phyloP scores from a whole-genome alignment of 352 stramenopile genomes.

The Lagenidium giganteum region DNA sequence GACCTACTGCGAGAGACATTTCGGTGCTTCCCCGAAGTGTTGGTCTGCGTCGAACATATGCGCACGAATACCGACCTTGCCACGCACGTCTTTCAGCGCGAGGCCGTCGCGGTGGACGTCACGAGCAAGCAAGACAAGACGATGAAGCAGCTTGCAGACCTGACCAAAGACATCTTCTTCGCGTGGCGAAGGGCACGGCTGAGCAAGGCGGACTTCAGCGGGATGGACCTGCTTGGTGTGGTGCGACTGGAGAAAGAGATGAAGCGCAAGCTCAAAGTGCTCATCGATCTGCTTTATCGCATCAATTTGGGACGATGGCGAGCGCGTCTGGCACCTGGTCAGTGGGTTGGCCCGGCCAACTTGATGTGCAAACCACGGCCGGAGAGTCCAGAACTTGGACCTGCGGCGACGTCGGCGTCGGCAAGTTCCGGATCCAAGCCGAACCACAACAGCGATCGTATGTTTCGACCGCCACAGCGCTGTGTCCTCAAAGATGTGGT shows the following conservation, averaged over 20 bases:
- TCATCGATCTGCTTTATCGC: slow-evolving; percentile 37
- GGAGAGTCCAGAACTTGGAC: no score
- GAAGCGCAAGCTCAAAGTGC: slow-evolving; percentile 24
- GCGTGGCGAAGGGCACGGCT: slow-evolving; percentile 24
- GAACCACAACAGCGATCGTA: no score
- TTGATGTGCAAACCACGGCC: no score
- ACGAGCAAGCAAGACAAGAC: slow-evolving; percentile 14
- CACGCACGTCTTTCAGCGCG: slow-evolving; percentile 13
- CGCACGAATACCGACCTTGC: slow-evolving; percentile 13
- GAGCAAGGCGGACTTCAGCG: slow-evolving; percentile 11
- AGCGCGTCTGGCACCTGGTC: background rate
- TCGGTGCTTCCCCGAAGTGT: slow-evolving; percentile 31
- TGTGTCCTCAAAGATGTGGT: background rate
- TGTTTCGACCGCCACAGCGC: no score
- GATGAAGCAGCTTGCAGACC: slow-evolving; percentile 25
- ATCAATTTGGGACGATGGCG: slow-evolving; percentile 43
- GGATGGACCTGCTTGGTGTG: slow-evolving; percentile 29
- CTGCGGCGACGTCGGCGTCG: background rate
- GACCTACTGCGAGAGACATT: slow-evolving; percentile 33
- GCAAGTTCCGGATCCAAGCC: background rate
- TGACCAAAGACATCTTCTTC: slow-evolving; percentile 11
- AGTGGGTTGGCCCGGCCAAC: no score
- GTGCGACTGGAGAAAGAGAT: slow-evolving; percentile 34
- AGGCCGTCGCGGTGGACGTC: slow-evolving; percentile 21
- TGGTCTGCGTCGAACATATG: slow-evolving; percentile 40